Conservation (phyloP, 768 basidiomycete species). For the Suillus subalutaceus region DNA sequence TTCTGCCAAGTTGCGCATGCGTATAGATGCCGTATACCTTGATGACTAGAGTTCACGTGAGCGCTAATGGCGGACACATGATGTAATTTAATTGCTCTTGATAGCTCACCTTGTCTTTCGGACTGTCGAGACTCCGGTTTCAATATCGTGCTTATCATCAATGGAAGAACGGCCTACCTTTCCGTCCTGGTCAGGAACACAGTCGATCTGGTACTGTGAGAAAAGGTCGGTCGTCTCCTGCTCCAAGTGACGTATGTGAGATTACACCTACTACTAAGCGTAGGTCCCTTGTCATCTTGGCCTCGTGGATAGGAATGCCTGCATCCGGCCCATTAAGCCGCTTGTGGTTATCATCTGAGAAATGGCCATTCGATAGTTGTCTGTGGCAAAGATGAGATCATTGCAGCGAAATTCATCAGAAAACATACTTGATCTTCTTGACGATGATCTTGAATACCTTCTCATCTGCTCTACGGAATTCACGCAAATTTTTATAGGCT, state of each 20-base stretch:
- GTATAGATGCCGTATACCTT: slow-evolving; percentile 55
- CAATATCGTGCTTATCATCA: not conserved
- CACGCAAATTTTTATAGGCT: slow-evolving; percentile 52
- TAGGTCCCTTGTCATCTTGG: slow-evolving; percentile 61
- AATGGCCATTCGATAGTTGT: slow-evolving; percentile 69
- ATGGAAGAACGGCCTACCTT: slow-evolving; percentile 24
- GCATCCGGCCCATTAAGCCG: slow-evolving; percentile 45
- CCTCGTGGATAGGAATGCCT: slow-evolving; percentile 66
- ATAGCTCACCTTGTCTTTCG: slow-evolving; percentile 40
- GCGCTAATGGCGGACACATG: not conserved
- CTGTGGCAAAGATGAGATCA: slow-evolving; percentile 34
- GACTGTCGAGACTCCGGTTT: slow-evolving; percentile 27
- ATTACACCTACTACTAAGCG: slow-evolving; percentile 48
- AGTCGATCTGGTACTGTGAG: slow-evolving; percentile 52
- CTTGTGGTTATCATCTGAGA: slow-evolving; percentile 72
- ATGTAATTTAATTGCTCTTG: not conserved
- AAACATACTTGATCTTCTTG: slow-evolving; percentile 67
- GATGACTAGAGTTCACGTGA: slow-evolving; percentile 36
- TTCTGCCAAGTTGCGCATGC: slow-evolving; percentile 47
- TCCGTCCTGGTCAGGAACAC: slow-evolving; percentile 40
- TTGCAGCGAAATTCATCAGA: not conserved
- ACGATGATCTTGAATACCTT: slow-evolving; percentile 55
- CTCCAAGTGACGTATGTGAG: not conserved
- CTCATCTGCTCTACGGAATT: slow-evolving; percentile 45
- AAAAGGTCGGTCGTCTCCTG: not conserved